A percentile compares a stretch with the other conserved stretches of the same genome.
Evolutionary conservation across 2,329 filamentous ascomycete species (phyloP).

Genomic region (Colletotrichum navitas): DNA sequence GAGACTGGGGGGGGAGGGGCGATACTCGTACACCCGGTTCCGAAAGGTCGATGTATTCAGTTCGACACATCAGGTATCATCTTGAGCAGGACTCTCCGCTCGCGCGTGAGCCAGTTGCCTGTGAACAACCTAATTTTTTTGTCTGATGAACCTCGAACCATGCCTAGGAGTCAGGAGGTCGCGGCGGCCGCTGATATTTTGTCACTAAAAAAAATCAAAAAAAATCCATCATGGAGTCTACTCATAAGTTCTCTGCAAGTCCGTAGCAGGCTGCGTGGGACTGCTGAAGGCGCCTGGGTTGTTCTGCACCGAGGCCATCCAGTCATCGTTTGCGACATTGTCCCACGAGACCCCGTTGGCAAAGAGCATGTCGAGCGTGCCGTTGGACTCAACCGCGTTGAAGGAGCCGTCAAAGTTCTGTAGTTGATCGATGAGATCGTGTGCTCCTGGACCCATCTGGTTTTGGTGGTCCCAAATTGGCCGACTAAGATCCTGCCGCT

Average conservation of each 20-base stretch:
- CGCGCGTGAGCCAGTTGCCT: neutral
- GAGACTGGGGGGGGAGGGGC: neutral
- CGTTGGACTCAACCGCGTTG: conserved; percentile 33
- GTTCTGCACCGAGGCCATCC: conserved; percentile 33
- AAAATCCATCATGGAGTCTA: neutral
- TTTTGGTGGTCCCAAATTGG: conserved; percentile 24
- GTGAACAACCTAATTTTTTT: neutral
- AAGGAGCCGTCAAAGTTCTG: conserved; percentile 37
- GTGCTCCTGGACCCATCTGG: conserved; percentile 18
- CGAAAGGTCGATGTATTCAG: neutral
- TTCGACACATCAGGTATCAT: neutral
- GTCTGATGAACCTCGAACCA: neutral
- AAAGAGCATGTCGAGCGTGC: conserved; percentile 38
- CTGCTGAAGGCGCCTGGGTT: conserved; percentile 23
- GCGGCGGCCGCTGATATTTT: neutral
- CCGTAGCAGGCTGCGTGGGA: conserved; percentile 7
- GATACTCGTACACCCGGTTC: neutral
- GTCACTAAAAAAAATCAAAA: neutral
- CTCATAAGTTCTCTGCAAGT: conserved; percentile 31
- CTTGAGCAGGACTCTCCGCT: neutral
- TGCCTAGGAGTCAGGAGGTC: neutral
- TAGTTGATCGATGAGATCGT: conserved; percentile 33
- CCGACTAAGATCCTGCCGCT: conserved; percentile 20
- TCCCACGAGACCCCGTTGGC: conserved; percentile 34
- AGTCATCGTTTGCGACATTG: conserved; percentile 28